Conservation (phyloP, 2,329 filamentous ascomycete species). For the Karstenula rhodostoma region DNA sequence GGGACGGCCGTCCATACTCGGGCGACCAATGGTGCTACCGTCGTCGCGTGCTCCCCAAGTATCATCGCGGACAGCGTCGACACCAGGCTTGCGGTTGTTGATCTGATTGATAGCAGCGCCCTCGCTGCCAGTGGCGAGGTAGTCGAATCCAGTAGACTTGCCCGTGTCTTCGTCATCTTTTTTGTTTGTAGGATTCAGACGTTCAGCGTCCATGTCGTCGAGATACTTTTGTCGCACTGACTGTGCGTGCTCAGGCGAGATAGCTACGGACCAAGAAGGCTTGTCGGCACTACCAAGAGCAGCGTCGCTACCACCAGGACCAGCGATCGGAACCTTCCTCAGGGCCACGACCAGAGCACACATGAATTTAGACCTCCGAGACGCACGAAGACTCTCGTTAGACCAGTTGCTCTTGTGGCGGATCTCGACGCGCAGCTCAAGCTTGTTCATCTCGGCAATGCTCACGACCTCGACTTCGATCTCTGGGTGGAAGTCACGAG, state of each 20-base stretch:
- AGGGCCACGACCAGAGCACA: constrained; percentile 87
- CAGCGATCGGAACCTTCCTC: constrained; percentile 85
- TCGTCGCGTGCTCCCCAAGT: constrained; percentile 54
- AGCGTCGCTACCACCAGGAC: constrained; percentile 75
- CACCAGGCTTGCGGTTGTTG: constrained; percentile 53
- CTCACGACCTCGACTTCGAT: constrained; percentile 79
- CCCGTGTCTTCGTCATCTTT: constrained; percentile 36
- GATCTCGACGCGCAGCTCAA: constrained; percentile 82
- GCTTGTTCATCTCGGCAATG: constrained; percentile 86
- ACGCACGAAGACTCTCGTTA: constrained; percentile 79
- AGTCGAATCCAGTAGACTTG: constrained; percentile 45
- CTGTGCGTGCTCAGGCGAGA: constrained; percentile 73
- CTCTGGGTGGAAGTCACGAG: constrained; percentile 88
- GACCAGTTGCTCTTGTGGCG: constrained; percentile 77
- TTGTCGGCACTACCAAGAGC: constrained; percentile 71
- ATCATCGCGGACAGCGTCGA: constrained; percentile 55
- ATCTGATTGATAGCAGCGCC: constrained; percentile 54
- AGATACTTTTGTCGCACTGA: constrained; percentile 63
- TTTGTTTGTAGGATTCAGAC: constrained; percentile 66
- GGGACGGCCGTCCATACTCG: constrained; percentile 53
- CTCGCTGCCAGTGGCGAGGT: constrained; percentile 35
- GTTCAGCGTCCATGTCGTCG: constrained; percentile 66
- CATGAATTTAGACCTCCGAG: constrained; percentile 94
- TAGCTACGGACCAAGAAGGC: constrained; percentile 80
- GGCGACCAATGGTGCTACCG: constrained; percentile 47